These are phyloP conservation scores for Phytophthora constricta DNA, from an alignment of 352 stramenopile species.

Conservation along the genomic window DNA sequence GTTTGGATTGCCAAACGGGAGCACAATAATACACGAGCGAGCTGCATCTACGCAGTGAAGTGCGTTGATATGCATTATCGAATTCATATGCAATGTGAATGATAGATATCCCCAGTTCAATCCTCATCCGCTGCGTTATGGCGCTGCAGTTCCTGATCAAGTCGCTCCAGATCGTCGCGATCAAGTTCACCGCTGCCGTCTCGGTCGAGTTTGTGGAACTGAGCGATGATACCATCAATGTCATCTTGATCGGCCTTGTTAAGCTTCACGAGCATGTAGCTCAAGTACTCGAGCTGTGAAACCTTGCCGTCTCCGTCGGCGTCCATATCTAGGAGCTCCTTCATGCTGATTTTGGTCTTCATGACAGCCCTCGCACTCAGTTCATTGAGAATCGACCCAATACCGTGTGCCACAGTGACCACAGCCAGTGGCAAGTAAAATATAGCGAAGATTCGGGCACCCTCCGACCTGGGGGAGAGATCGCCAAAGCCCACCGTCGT, in stretches of 20 bases:
- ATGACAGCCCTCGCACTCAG: conserved; percentile 61
- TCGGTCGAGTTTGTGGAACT: conserved; percentile 73
- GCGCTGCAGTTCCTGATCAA: conserved; percentile 62
- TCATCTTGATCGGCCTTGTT: conserved; percentile 71
- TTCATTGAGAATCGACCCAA: conserved; percentile 73
- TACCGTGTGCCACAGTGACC: conserved; percentile 67
- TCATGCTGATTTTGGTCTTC: conserved; percentile 81
- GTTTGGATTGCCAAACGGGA: too few relatives aligned
- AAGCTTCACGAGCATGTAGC: conserved; percentile 82
- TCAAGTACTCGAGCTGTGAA: conserved; percentile 69
- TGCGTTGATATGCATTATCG: too few relatives aligned
- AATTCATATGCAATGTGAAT: too few relatives aligned
- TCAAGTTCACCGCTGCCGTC: conserved; percentile 73
- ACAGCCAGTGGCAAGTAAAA: conserved; percentile 82
- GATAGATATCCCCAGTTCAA: neutral
- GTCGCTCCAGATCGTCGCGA: conserved; percentile 65
- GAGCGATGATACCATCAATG: conserved; percentile 67
- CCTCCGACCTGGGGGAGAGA: conserved; percentile 62
- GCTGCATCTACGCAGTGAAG: too few relatives aligned
- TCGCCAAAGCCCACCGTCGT: conserved; percentile 92
- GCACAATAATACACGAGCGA: too few relatives aligned
- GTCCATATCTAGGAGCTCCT: conserved; percentile 75
- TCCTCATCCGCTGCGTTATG: conserved; percentile 33
- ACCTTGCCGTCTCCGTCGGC: conserved; percentile 72
- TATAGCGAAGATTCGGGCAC: conserved; percentile 80